Evolutionary conservation across 2,329 filamentous ascomycete species (phyloP).

Genomic region (Clarireedia paspali): DNA sequence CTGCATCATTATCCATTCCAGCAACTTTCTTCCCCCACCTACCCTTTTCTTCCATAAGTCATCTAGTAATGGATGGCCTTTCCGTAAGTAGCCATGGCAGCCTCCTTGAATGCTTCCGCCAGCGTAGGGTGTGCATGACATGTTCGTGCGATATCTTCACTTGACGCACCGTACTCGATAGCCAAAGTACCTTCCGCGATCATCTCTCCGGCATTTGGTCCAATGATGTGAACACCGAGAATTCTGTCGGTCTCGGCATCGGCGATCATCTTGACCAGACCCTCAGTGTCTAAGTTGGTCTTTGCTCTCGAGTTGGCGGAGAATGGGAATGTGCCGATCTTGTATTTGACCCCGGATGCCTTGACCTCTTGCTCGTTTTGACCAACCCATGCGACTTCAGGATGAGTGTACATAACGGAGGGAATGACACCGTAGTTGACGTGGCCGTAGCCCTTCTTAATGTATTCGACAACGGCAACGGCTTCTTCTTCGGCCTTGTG

Average conservation of each 20-base stretch:
- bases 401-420: conserved; percentile 99
- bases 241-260: conserved; percentile 96
- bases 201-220: conserved; percentile 96
- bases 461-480: conserved; percentile 90
- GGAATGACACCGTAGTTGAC: conserved; percentile 99
- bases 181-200: conserved; percentile 95
- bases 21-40: not conserved
- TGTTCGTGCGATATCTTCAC: conserved; percentile 89
- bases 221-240: conserved; percentile 92
- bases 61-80: conserved; percentile 91
- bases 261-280: conserved; percentile 92
- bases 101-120: conserved; percentile 98
- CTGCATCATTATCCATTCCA: not conserved
- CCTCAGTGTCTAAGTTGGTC: conserved; percentile 95
- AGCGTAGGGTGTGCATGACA: conserved; percentile 86
- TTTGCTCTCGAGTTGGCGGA: conserved; percentile 96
- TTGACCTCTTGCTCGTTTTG: conserved; percentile 97
- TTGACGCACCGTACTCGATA: conserved; percentile 91
- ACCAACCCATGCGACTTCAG: conserved; percentile 97
- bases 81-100: conserved; percentile 92
- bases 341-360: conserved; percentile 82
- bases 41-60: not conserved
- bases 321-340: conserved; percentile 91
- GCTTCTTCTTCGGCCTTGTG: conserved; percentile 99
- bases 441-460: conserved; percentile 95